Evolutionary conservation across 2,329 filamentous ascomycete species (phyloP).

Genomic region (Fusarium globosum): DNA sequence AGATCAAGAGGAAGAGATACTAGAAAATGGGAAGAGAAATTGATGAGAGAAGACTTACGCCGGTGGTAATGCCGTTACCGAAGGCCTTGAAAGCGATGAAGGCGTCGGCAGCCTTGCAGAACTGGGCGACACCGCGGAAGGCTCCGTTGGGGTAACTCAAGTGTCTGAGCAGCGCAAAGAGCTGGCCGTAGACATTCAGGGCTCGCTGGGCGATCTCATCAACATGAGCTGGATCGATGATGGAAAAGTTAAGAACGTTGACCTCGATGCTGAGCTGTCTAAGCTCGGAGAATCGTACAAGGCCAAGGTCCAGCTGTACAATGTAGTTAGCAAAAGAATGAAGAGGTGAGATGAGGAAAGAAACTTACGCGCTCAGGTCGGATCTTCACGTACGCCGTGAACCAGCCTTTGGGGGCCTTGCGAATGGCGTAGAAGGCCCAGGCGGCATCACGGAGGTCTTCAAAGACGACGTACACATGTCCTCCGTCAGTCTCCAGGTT

Average conservation of each 20-base stretch:
- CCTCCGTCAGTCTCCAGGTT: slow-evolving; percentile 52
- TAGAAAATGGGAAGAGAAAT: neutral
- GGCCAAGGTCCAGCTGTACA: neutral
- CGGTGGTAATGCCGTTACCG: slow-evolving; percentile 28
- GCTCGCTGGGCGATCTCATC: slow-evolving; percentile 48
- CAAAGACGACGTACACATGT: slow-evolving; percentile 65
- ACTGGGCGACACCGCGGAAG: slow-evolving; percentile 64
- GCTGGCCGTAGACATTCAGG: slow-evolving; percentile 60
- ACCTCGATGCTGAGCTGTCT: slow-evolving; percentile 49
- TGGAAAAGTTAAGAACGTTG: slow-evolving; percentile 25
- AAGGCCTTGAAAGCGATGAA: slow-evolving; percentile 54
- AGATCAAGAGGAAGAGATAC: slow-evolving; percentile 20
- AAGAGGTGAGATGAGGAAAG: neutral
- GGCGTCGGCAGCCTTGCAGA: slow-evolving; percentile 60
- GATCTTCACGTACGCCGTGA: slow-evolving; percentile 42
- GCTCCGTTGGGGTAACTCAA: slow-evolving; percentile 55
- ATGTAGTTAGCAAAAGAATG: neutral
- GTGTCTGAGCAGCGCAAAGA: slow-evolving; percentile 63
- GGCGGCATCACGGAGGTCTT: slow-evolving; percentile 70
- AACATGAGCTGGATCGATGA: slow-evolving; percentile 49
- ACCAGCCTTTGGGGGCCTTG: slow-evolving; percentile 59
- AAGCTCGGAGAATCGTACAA: slow-evolving; percentile 22
- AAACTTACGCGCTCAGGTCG: slow-evolving; percentile 23
- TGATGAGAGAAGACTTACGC: slow-evolving; percentile 39
- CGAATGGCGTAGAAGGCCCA: slow-evolving; percentile 60